Percentiles rank a stretch among this genome's conserved stretches.
Conservation (phyloP, 2,329 filamentous ascomycete species). For the Colletotrichum tanaceti region DNA sequence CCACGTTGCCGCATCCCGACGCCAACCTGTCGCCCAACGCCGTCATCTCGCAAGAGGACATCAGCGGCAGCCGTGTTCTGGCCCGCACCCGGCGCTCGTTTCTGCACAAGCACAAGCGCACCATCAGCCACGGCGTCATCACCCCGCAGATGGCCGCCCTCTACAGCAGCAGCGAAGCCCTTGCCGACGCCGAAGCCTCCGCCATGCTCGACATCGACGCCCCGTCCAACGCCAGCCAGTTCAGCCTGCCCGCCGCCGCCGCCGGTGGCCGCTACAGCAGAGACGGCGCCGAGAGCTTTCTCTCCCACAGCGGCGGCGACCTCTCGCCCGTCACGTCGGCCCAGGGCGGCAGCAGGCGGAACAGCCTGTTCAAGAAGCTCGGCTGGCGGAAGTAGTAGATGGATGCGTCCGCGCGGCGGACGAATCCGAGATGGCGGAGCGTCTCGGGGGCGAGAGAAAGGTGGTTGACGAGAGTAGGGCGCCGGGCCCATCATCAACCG, state of each 20-base stretch:
- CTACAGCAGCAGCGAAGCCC: constrained; percentile 45
- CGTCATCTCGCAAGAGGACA: constrained; percentile 66
- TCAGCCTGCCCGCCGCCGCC: constrained; percentile 27
- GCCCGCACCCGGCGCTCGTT: constrained; percentile 60
- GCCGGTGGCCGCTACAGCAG: constrained; percentile 44
- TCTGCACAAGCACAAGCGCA: constrained; percentile 59
- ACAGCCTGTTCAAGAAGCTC: constrained; percentile 31
- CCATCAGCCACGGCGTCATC: constrained; percentile 60
- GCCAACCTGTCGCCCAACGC: constrained; percentile 69
- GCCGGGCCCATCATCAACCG: not conserved
- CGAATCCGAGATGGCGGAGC: not conserved
- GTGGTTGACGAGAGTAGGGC: not conserved
- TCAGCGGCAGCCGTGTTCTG: constrained; percentile 57
- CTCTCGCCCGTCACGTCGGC: constrained; percentile 38
- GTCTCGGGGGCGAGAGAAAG: no score
- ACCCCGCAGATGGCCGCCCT: constrained; percentile 52
- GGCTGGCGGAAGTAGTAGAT: constrained; percentile 39
- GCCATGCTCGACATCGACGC: constrained; percentile 29
- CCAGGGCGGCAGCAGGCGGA: constrained; percentile 13
- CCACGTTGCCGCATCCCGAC: constrained; percentile 71
- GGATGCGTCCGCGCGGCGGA: not conserved
- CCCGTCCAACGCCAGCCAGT: constrained; percentile 21
- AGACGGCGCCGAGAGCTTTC: constrained; percentile 55
- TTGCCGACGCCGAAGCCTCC: constrained; percentile 41
- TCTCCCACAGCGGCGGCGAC: constrained; percentile 44